phyloP scores from a whole-genome alignment of 371 early-diverging fungal species.

The Synchytrium microbalum region DNA sequence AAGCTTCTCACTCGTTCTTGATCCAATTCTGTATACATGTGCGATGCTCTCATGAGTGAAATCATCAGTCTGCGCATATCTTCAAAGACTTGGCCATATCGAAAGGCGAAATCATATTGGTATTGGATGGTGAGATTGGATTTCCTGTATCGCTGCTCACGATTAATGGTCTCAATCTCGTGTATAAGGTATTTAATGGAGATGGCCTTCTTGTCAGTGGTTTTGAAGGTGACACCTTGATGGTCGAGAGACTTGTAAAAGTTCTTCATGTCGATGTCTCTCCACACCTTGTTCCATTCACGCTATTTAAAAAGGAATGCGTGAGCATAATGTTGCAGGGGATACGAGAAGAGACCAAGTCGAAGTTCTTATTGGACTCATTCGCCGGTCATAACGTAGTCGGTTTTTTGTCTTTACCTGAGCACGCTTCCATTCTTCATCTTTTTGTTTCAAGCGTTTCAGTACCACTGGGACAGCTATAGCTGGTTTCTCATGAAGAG shows the following conservation, averaged over 20 bases:
- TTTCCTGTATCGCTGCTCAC: constrained; percentile 33
- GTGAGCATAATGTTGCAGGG: neutral
- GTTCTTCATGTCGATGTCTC: constrained; percentile 86
- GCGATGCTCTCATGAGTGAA: constrained; percentile 10
- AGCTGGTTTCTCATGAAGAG: constrained; percentile 85
- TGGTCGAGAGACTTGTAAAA: constrained; percentile 96
- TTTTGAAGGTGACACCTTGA: constrained; percentile 82
- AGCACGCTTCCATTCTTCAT: constrained; percentile 90
- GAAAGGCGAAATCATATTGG: constrained; percentile 56
- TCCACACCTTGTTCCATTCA: constrained; percentile 94
- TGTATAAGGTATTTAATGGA: constrained; percentile 65
- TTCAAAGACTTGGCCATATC: constrained; percentile 51
- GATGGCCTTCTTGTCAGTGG: constrained; percentile 76
- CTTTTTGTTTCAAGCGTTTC: constrained; percentile 93
- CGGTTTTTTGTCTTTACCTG: constrained; percentile 29
- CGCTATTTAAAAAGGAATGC: constrained; percentile 40
- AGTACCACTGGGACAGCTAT: constrained; percentile 93
- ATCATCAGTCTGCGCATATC: constrained; percentile 53
- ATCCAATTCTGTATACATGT: constrained; percentile 28
- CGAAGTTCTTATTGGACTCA: neutral
- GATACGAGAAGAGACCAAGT: no score
- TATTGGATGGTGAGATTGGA: constrained; percentile 15
- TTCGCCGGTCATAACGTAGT: neutral
- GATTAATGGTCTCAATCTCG: constrained; percentile 76
- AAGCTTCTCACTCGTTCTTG: constrained; percentile 67